A percentile compares a stretch with the other conserved stretches of the same genome.
These are phyloP conservation scores for Botryosphaeria dothidea DNA, from an alignment of 2,329 filamentous ascomycete genomes.

Conservation along the genomic window DNA sequence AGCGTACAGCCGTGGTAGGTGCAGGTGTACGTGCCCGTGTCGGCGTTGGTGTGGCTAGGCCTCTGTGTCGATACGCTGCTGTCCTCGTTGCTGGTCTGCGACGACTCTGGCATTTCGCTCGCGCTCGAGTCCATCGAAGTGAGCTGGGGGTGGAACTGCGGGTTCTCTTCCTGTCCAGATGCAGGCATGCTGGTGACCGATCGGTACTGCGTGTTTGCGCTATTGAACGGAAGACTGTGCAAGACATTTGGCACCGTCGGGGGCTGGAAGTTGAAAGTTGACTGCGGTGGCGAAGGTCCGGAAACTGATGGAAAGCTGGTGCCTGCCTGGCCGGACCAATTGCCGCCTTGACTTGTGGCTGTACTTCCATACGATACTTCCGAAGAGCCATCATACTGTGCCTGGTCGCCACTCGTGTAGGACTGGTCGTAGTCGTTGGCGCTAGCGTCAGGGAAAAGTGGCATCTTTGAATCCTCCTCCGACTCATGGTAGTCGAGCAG, in stretches of 20 bases:
- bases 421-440: conserved; percentile 52
- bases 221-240: conserved; percentile 34
- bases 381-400: conserved; percentile 35
- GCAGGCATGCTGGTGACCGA: conserved; percentile 29
- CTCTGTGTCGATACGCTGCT: conserved; percentile 40
- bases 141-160: conserved; percentile 58
- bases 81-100: conserved; percentile 32
- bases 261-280: conserved; percentile 49
- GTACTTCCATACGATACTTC: conserved; percentile 47
- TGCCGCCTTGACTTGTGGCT: conserved; percentile 42
- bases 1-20: conserved; percentile 89
- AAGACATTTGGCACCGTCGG: conserved; percentile 39
- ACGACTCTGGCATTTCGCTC: conserved; percentile 50
- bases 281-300: conserved; percentile 28
- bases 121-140: conserved; percentile 63
- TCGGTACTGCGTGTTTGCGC: conserved; percentile 36
- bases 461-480: conserved; percentile 69
- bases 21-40: conserved; percentile 91
- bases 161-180: conserved; percentile 42
- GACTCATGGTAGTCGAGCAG: conserved; percentile 79
- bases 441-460: conserved; percentile 69
- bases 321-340: conserved; percentile 27
- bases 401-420: conserved; percentile 44
- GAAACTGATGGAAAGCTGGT: conserved; percentile 31
- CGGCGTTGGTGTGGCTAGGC: conserved; percentile 67